Base-by-base conservation (phyloP, 2,329 filamentous ascomycete genomes). In the Juglanconis oblonga region DNA sequence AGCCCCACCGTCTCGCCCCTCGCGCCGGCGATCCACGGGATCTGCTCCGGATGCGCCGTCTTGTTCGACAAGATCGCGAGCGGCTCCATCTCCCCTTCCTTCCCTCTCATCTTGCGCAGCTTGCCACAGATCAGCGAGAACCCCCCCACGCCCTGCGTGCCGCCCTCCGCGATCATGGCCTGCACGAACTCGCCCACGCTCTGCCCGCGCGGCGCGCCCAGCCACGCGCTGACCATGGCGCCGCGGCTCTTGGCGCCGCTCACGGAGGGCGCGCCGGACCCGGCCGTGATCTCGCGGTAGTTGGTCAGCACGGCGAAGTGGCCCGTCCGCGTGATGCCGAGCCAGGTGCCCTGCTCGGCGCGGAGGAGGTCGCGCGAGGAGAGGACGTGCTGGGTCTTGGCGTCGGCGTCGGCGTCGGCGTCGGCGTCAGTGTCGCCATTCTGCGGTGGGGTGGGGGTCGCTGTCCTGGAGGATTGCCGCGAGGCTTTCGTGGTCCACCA, bases 91-190 rank as follows among this genome's bases (percentile, higher is more conserved):
- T 62, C 61, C 11, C 65, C 65, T 31, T 66, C 67, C 11, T 29
- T 36, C n/a, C 31, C 53, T 35, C 13, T 62, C 57, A 50, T 61
- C 59, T 59, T 52, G 29, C 58, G 61, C 66, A 89, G 74, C 67
- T 85, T 87, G 8, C 84, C 85, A 63, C 85, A 87, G n/a, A 88
- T 77, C 68, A 89, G 79, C 31, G 84, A 87, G 69, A 89, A 89
- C 0, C 87, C 86, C 6, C 87, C 87, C 14, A 88, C 83, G 53
- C 83, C 85, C 66, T 82, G 82, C 29, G 86, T 80, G 9, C 82
- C 78, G 29, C 76, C 76, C 33, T 79, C 79, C 45, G 78, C 76
- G 52, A 87, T 77, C 66, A 87, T 74, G 9, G 75, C 74, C 56
- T 78, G 68, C 14, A 86, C 81, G 65, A 84, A 85, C 3, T 80